Base-by-base conservation (phyloP, 352 stramenopile genomes). In the Globisporangium yorkense region DNA sequence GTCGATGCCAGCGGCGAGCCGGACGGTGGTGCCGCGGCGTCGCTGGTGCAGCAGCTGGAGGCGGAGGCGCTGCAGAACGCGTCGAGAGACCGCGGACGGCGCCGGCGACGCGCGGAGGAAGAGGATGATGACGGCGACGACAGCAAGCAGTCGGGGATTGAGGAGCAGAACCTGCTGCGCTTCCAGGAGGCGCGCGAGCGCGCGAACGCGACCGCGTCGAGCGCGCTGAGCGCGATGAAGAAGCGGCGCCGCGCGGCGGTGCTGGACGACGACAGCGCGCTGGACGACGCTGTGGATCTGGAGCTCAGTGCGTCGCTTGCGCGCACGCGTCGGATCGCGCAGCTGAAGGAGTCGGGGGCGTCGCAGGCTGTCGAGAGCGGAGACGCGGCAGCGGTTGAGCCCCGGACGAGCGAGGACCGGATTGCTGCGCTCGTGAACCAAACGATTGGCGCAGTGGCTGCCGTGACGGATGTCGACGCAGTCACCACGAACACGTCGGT, bases 231-330 rank as follows among this genome's bases (percentile, higher is more conserved):
- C 20, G 68, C 61, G 13, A 75, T 66, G 33, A 69, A 68, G 27
- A 80, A 78, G 55, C 85, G 83, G 51, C 71, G 75, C 15, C 70
- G 72, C 43, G 37, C 45, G 13, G 43, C 20, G 9, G 47, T 39
- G 8, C 21, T 74, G 15, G 63, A 82, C 16, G 74, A 82, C 39
- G 67, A 55, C 6, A 72, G 76, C 13, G 54, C 81, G 16, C 41
- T 75, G n/a, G 79, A 85, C 18, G 79, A 85, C 21, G 72, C 66
- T 35, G 61, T 85, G 18, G 86, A 96, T 45, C 59, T 80, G 24
- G 88, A 96, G 43, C 62, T 97, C 8, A 80, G 70, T 52, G 83
- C 77, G 39, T 91, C 84, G 16, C 63, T 97, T 7, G 76, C 81
- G 20, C 78, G 77, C 55, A 80, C 87, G 18, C 68, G 87, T 5